phyloP scores from a whole-genome alignment of 2,329 filamentous ascomycete species.

The Fusarium sp. region DNA sequence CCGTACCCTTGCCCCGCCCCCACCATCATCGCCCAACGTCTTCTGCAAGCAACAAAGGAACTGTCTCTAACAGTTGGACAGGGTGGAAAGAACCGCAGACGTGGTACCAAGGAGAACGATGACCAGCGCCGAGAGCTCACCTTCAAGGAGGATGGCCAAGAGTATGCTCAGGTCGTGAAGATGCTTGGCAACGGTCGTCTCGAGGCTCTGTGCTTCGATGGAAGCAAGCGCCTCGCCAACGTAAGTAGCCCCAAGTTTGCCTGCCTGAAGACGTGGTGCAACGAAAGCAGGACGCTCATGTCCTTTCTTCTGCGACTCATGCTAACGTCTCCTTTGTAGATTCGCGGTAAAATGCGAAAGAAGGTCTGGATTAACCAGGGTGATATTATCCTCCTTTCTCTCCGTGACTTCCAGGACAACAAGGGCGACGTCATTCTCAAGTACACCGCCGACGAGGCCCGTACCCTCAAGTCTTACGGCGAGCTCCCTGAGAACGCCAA shows the following conservation, averaged over 20 bases:
- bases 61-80: conserved; percentile 53
- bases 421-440: conserved; percentile 98
- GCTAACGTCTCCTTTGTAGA: conserved; percentile 68
- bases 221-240: conserved; percentile 59
- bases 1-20: conserved; percentile 45
- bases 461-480: conserved; percentile 94
- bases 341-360: conserved; percentile 95
- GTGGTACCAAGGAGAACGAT: conserved; percentile 99
- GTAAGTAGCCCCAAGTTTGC: conserved; percentile 41
- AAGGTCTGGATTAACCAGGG: conserved; percentile 99
- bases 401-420: conserved; percentile 93
- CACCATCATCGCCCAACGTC: conserved; percentile 36
- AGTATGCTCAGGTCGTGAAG: conserved; percentile 69
- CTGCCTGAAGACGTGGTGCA: background rate
- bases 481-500: conserved; percentile 97
- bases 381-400: conserved; percentile 88
- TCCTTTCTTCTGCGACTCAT: conserved; percentile 43
- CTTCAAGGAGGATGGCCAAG: conserved; percentile 98
- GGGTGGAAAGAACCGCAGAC: conserved; percentile 98
- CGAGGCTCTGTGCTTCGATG: conserved; percentile 94
- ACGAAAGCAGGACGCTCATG: background rate
- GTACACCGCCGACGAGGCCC: conserved; percentile 95
- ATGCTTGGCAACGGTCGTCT: conserved; percentile 97
- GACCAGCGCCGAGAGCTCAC: conserved; percentile 98
- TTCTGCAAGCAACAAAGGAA: conserved; percentile 11